Evolutionary conservation across 2,329 filamentous ascomycete genomes (phyloP).

Genomic region (Neonectria ditissima): DNA sequence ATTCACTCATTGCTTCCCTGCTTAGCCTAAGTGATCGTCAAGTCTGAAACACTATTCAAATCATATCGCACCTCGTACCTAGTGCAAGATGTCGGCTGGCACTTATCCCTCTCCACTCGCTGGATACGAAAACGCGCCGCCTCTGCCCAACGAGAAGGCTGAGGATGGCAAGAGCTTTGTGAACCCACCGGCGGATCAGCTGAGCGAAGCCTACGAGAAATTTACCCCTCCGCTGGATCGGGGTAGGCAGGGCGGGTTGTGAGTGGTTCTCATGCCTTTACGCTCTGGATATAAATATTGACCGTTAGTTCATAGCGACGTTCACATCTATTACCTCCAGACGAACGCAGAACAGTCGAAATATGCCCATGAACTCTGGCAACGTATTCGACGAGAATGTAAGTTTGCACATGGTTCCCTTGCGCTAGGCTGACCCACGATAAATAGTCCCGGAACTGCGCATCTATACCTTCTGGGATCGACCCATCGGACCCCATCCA

Average conservation of each 20-base stretch:
- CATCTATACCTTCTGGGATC: slow-evolving; percentile 82
- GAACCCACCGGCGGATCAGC: slow-evolving; percentile 71
- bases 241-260: slow-evolving; percentile 78
- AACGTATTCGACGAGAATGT: slow-evolving; percentile 85
- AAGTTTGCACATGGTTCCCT: slow-evolving; percentile 40
- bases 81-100: slow-evolving; percentile 34
- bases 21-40: background rate
- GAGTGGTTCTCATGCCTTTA: slow-evolving; percentile 43
- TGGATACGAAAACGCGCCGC: slow-evolving; percentile 67
- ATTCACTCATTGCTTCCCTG: background rate
- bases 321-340: slow-evolving; percentile 87
- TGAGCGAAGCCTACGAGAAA: slow-evolving; percentile 75
- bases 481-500: slow-evolving; percentile 84
- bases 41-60: background rate
- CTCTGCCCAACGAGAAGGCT: slow-evolving; percentile 68
- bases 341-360: slow-evolving; percentile 70
- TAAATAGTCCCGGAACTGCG: slow-evolving; percentile 81
- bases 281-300: background rate
- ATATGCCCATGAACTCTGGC: slow-evolving; percentile 79
- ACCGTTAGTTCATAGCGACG: slow-evolving; percentile 62
- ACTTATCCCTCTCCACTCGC: slow-evolving; percentile 62
- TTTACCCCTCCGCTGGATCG: slow-evolving; percentile 78
- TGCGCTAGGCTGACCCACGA: background rate
- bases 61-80: no score
- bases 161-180: slow-evolving; percentile 82